These are phyloP conservation scores for Clavaria fumosa DNA, from an alignment of 768 basidiomycete species.

Conservation along the genomic window DNA sequence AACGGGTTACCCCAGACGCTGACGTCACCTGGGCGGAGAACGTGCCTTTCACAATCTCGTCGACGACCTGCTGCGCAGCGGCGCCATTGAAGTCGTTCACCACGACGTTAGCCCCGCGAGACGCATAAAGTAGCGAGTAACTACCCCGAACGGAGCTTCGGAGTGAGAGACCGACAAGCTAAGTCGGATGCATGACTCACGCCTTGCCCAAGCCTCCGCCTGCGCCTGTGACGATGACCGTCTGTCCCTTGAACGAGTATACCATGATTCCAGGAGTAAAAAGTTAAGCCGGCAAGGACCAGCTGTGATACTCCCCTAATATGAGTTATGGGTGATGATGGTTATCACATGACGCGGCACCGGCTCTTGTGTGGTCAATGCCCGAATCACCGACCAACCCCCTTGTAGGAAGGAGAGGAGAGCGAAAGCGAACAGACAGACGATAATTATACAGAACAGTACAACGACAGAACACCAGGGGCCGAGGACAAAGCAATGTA, in stretches of 20 bases:
- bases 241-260: conserved; percentile 73
- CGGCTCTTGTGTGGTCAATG: too few relatives aligned
- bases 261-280: too few relatives aligned
- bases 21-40: conserved; percentile 2
- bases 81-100: conserved; percentile 87
- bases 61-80: conserved; percentile 84
- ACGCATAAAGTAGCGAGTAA: conserved; percentile 85
- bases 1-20: conserved; percentile 1
- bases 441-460: too few relatives aligned
- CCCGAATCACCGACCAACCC: too few relatives aligned
- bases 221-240: conserved; percentile 90
- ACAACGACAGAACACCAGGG: too few relatives aligned
- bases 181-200: conserved; percentile 32
- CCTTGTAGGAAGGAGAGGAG: too few relatives aligned
- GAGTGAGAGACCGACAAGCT: neutral
- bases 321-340: too few relatives aligned
- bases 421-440: too few relatives aligned
- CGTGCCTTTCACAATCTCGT: conserved; percentile 70
- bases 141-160: conserved; percentile 34
- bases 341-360: too few relatives aligned
- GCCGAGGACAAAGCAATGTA: too few relatives aligned
- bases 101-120: conserved; percentile 84
- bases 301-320: too few relatives aligned
- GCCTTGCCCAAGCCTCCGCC: conserved; percentile 89
- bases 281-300: too few relatives aligned